Conservation (phyloP, 495 filamentous ascomycete species). For the Hyphodiscus hymeniophilus region DNA sequence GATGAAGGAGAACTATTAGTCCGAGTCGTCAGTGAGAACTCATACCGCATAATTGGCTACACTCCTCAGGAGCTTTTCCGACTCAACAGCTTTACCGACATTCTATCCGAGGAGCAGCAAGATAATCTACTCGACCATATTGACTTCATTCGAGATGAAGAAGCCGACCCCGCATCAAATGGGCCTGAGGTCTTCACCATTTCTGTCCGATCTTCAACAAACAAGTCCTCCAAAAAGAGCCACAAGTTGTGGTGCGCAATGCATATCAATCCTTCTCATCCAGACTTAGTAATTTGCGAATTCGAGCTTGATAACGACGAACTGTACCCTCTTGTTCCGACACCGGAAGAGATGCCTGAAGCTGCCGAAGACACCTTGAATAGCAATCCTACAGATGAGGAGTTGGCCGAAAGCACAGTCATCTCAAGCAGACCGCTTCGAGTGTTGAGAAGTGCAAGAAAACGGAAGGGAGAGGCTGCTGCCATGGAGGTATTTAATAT, state of each 20-base stretch:
- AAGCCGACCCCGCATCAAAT: constrained; percentile 58
- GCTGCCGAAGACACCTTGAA: constrained; percentile 66
- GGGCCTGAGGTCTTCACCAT: constrained; percentile 85
- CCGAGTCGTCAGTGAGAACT: constrained; percentile 82
- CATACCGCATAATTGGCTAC: constrained; percentile 66
- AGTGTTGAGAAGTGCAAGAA: constrained; percentile 68
- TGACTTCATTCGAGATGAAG: constrained; percentile 78
- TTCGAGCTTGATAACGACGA: constrained; percentile 85
- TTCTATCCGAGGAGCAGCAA: constrained; percentile 72
- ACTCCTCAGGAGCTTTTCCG: constrained; percentile 70
- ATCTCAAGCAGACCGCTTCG: constrained; percentile 70
- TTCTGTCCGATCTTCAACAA: constrained; percentile 47
- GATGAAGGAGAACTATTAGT: constrained; percentile 59
- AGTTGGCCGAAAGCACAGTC: constrained; percentile 65
- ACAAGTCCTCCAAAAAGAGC: constrained; percentile 28
- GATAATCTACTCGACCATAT: constrained; percentile 80
- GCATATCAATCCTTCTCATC: constrained; percentile 58
- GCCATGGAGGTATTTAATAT: constrained; percentile 94
- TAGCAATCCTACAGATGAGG: constrained; percentile 59
- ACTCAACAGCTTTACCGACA: constrained; percentile 67
- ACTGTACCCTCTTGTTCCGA: constrained; percentile 56
- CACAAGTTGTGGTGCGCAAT: constrained; percentile 85
- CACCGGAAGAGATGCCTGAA: constrained; percentile 46
- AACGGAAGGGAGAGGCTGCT: constrained; percentile 72
- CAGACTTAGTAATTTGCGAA: constrained; percentile 76